Base-by-base conservation (phyloP, 495 filamentous ascomycete species). In the Poronia punctata region DNA sequence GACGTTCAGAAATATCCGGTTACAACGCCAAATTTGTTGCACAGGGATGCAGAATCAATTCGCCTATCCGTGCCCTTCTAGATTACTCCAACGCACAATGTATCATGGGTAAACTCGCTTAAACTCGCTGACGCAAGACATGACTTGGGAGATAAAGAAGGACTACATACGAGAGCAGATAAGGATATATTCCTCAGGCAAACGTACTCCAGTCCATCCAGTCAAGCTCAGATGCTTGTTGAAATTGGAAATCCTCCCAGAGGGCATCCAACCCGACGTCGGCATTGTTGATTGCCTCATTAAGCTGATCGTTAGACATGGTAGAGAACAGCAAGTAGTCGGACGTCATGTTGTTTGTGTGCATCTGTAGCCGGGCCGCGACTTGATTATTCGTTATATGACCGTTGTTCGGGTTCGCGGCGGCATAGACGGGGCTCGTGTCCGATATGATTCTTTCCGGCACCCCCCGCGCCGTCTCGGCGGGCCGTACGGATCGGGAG, bases 131-230 rank as follows among this genome's bases (percentile, higher is more conserved):
- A n/a, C n/a, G n/a, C n/a, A n/a, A n/a, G n/a, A n/a, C n/a, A n/a
- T n/a, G n/a, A n/a, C n/a, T n/a, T n/a, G n/a, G n/a, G n/a, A n/a
- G n/a, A n/a, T n/a, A n/a, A n/a, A n/a, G n/a, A n/a, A n/a, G n/a
- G n/a, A n/a, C n/a, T n/a, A n/a, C n/a, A n/a, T n/a, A n/a, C n/a
- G n/a, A n/a, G n/a, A n/a, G n/a, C n/a, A n/a, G n/a, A n/a, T n/a
- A n/a, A n/a, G n/a, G n/a, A n/a, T n/a, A n/a, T n/a, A n/a, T n/a
- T n/a, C n/a, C n/a, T 27, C 24, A 27, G 7, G 23, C 41, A 29
- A 56, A 59, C 7, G 55, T 56, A 15, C 52, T 52, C 55, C 55
- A 59, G 29, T 59, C 55, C 55, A 59, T 59, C 55, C 55, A 59
- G 24, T 59, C 55, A 39, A 59, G 21, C 25, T 59, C 55, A 14